These are phyloP conservation scores for Haplosporangium sp. DNA, from an alignment of 371 early-diverging fungal genomes.

Conservation along the genomic window DNA sequence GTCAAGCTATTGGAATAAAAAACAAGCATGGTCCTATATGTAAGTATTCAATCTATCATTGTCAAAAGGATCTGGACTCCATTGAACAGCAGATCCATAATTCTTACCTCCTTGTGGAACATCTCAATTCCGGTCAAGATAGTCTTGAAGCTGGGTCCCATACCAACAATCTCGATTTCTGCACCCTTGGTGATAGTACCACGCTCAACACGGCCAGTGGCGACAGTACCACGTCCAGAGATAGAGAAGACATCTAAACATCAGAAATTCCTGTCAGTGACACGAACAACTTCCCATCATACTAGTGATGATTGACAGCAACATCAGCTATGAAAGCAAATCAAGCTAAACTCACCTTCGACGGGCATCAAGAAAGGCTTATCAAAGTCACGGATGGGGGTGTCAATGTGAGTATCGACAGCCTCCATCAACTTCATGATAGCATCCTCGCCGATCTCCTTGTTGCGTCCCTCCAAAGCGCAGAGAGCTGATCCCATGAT, in stretches of 20 bases:
- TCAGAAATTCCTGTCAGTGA: neutral
- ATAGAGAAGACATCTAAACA: conserved; percentile 93
- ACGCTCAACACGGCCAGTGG: conserved; percentile 98
- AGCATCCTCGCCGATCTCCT: conserved; percentile 91
- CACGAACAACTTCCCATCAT: neutral
- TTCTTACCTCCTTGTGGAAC: conserved; percentile 92
- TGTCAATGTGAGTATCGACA: conserved; percentile 94
- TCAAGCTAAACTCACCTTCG: conserved; percentile 67
- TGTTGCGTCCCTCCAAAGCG: conserved; percentile 93
- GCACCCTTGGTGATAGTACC: conserved; percentile 94
- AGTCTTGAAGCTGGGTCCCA: conserved; percentile 89
- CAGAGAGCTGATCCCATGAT: conserved; percentile 96
- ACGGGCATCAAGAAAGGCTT: conserved; percentile 99
- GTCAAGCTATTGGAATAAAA: conserved; percentile 69
- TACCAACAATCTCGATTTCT: conserved; percentile 97
- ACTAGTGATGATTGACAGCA: neutral
- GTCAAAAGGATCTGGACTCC: no score
- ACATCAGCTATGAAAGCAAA: neutral
- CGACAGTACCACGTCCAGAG: conserved; percentile 99
- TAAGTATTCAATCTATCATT: no score
- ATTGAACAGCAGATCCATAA: no score
- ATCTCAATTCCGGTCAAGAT: conserved; percentile 97
- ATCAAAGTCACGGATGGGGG: conserved; percentile 94
- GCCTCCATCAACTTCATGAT: conserved; percentile 93
- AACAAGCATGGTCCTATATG: no score